phyloP scores from a whole-genome alignment of 1,139 yeast genomes.

The Yamadazyma taylorii region DNA sequence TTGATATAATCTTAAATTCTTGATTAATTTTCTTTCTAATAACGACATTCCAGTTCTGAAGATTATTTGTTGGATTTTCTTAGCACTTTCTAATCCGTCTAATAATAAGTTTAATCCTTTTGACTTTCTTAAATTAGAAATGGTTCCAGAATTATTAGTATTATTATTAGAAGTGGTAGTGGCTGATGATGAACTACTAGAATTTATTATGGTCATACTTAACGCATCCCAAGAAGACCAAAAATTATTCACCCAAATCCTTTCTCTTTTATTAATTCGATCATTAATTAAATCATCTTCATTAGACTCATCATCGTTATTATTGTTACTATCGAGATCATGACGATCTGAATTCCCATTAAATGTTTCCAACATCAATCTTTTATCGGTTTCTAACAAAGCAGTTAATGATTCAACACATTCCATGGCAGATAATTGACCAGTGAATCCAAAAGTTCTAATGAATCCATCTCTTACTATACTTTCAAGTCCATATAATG shows the following conservation, averaged over 20 bases:
- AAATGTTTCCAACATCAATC: conserved; percentile 17
- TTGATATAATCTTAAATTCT: conserved; percentile 77
- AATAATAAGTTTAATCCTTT: conserved; percentile 58
- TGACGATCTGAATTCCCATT: conserved; percentile 15
- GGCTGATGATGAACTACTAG: conserved; percentile 6
- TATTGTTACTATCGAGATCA: conserved; percentile 14
- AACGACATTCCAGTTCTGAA: conserved; percentile 88
- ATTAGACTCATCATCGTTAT: conserved; percentile 20
- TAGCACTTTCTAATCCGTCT: conserved; percentile 79
- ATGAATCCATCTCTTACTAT: conserved; percentile 84
- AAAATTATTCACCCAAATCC: conserved; percentile 82
- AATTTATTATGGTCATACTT: conserved; percentile 36
- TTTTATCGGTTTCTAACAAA: conserved; percentile 66
- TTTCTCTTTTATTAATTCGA: conserved; percentile 55
- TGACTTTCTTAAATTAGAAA: conserved; percentile 27
- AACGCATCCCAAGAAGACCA: conserved; percentile 97
- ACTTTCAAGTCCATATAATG: conserved; percentile 79
- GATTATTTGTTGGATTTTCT: conserved; percentile 76
- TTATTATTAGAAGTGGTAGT: conserved; percentile 13
- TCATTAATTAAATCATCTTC: conserved; percentile 41
- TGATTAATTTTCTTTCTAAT: conserved; percentile 76
- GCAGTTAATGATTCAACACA: conserved; percentile 89
- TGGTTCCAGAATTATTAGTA: conserved; percentile 14
- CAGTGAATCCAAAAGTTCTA: conserved; percentile 82
- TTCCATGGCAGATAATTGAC: conserved; percentile 88